Base-by-base conservation (phyloP, 1,284 basidiomycete genomes). In the Termitomyces sp. region DNA sequence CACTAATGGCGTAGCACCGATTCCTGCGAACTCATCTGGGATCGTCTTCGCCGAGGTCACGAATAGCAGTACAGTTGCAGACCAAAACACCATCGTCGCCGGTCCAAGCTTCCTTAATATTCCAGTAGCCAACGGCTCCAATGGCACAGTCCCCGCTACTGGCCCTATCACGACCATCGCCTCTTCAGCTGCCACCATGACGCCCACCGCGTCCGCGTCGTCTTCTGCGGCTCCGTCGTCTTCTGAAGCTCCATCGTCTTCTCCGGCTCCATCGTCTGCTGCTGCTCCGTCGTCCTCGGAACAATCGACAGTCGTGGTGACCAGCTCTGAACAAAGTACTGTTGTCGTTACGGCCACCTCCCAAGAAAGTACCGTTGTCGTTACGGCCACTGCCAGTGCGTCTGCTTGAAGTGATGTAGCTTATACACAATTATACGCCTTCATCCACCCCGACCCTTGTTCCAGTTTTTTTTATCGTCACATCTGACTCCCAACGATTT, bases 71-170 rank as follows among this genome's bases (percentile, higher is more conserved):
- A 52, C 47, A 3, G 48, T 59, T 8, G 66, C 69, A 47, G 59
- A 63, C 31, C 71, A 73, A 55, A 63, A 65, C 53, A 67, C 62
- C 50, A 69, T 67, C 34, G 64, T 77, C 40, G 76, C 75, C 31
- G 75, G 75, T 1, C 73, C 73, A 34, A 66, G 65, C 3, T 65
- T 75, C 41, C 51, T 75, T 34, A 49, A 62, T 6, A 60, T 69
- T 34, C 47, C 57, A 7, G 44, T 52, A 6, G n/a, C 45, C 19
- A 53, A 53, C 24, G 52, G 52, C 19, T 41, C 52, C 3, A 53
- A 53, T n/a, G 38, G 38, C 9, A 53, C 52, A 30, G 39, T 53
- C 7, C 52, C 52, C 6, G 38, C 44, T 31, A 24, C 30, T 28
- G 52, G 38, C 6, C 52, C 52, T 8, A 19, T 33, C 31, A 53